Evolutionary conservation across 805 yeast species (phyloP), one percentile per base, ranked within the genome.

Genomic region (Saturnispora bothae): DNA sequence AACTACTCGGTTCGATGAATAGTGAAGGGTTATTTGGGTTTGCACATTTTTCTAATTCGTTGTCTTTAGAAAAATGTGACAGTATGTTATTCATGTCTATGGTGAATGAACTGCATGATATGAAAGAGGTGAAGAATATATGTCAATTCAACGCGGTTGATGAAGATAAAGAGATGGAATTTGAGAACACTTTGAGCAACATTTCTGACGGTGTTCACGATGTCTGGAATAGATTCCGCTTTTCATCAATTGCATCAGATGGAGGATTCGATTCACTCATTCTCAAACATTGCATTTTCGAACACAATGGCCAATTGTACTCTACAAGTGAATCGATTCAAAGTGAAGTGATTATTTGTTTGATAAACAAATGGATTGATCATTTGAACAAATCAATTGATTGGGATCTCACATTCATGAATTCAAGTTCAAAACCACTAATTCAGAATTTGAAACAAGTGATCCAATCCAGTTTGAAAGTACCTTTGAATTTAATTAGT

Each of bases 51-150:
- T 7, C 6, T 5, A 26, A n/a, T 26, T 26, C 28, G 20, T 21
- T 31, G 8, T n/a, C 10, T n/a, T n/a, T 21, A 4, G 33, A 26
- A 26, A 6, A 26, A n/a, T 5, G 6, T 7, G 5, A n/a, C 7
- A 6, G 15, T 6, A 26, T 10, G 12, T n/a, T 26, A 26, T 6
- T 5, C 15, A 16, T 17, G 33, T 19, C 4, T 19, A 13, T 31
- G 20, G 22, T 20, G 10, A 31, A 19, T 71, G 83, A 7, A 84
- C 74, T 22, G 54, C 85, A 13, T 22, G 25, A 22, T 22, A 79
- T 88, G 42, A 71, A 89, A n/a, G n/a, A n/a, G n/a, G n/a, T n/a
- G n/a, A n/a, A n/a, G n/a, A n/a, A n/a, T n/a, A n/a, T n/a, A n/a
- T n/a, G n/a, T n/a, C n/a, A n/a, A n/a, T n/a, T n/a, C n/a, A 22